Evolutionary conservation across 2,329 filamentous ascomycete genomes (phyloP), one percentile per base, ranked within the genome.

Genomic region (Dactylellina sp.): DNA sequence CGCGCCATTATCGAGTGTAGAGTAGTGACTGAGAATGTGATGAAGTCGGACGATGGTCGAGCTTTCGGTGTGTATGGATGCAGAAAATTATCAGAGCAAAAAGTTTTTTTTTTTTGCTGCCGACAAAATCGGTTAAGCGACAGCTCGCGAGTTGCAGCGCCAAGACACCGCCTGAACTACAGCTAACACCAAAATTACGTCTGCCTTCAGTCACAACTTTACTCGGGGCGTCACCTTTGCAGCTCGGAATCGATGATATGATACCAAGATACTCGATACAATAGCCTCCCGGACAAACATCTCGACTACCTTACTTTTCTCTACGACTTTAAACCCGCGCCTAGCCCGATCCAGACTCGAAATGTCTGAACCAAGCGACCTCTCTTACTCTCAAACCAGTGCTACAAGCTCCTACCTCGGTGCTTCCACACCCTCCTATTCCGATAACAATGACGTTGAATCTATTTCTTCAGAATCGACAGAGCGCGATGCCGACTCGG

Each of bases 401-500:
- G 35, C 52, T 4, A 52, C 68, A 40, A 72, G 68, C 46, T 72
- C 68, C 20, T 72, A 72, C 28, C 60, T 72, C 7, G 66, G 53
- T 12, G 55, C 46, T 3, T 68, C 63, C 3, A 60, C 70, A 32
- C 56, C 50, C 44, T 49, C 61, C 22, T 66, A 52, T 42, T 55
- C 50, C 22, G 53, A 66, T 20, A 60, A 63, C 37, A 60, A 62
- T 16, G 70, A 75, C 47, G 55, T 75, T n/a, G 70, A 57, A 16
- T 66, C 70, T 22, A 52, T 75, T 14, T 22, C 40, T 9, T 66
- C 63, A 6, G 70, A 75, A 50, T 60, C 55, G 2, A 75, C 68
- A 16, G 68, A 72, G 22, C 52, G 61, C 18, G 87, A 90, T 55
- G 84, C 85, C 72, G 84, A 90, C 72, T 92, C 91, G 40, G 94